Percentiles rank a stretch among this genome's conserved stretches.
These are phyloP conservation scores for Arthrobotrys sinensis DNA, from an alignment of 2,329 filamentous ascomycete genomes.

Conservation along the genomic window DNA sequence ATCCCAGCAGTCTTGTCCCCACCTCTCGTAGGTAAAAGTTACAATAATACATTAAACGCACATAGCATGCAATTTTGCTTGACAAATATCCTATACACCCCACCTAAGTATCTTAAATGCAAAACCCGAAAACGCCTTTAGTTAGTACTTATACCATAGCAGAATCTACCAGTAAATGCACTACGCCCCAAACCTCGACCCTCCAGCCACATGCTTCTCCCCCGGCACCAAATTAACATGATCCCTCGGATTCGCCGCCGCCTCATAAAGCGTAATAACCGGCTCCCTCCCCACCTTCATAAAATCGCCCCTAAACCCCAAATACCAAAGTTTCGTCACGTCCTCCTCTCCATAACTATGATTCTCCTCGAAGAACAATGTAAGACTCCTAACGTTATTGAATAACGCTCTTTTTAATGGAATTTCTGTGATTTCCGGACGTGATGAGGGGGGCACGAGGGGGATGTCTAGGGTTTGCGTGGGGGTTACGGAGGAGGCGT, in stretches of 20 bases:
- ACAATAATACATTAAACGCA: constrained; percentile 6
- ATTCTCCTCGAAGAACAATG: constrained; percentile 93
- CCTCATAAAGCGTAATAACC: constrained; percentile 90
- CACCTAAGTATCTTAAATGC: not conserved
- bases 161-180: not conserved
- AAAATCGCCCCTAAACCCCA: constrained; percentile 96
- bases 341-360: constrained; percentile 81
- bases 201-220: constrained; percentile 48
- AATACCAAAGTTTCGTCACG: constrained; percentile 82
- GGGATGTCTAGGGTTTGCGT: constrained; percentile 84
- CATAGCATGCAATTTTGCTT: not conserved
- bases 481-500: constrained; percentile 78
- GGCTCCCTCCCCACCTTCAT: constrained; percentile 88
- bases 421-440: constrained; percentile 83
- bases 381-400: constrained; percentile 84
- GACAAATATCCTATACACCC: not conserved
- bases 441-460: constrained; percentile 72
- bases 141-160: too few species aligned
- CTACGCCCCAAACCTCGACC: constrained; percentile 50
- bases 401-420: constrained; percentile 90
- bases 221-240: constrained; percentile 72
- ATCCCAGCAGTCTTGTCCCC: not conserved
- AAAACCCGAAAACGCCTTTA: not conserved
- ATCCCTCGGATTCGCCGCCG: constrained; percentile 90
- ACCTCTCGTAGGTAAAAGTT: not conserved